Evolutionary conservation across 768 basidiomycete genomes (phyloP).

Genomic region (Kwoniella sp.): DNA sequence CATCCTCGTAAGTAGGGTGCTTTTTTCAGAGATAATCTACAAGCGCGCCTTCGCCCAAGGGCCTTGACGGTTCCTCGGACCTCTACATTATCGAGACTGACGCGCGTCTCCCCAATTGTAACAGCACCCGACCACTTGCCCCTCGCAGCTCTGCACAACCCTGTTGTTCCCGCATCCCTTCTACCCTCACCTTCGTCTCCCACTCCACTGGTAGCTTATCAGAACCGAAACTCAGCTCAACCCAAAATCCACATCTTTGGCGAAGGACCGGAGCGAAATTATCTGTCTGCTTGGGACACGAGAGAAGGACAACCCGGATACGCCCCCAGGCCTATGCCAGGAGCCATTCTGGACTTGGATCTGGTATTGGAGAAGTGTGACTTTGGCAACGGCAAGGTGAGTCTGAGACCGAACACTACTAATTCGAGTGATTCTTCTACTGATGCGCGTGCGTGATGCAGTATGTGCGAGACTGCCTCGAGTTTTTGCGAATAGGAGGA

Average conservation of each 20-base stretch:
- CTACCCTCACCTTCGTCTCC: slow-evolving; percentile 31
- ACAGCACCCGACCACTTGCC: slow-evolving; percentile 51
- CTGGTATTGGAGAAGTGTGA: slow-evolving; percentile 90
- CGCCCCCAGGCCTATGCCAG: slow-evolving; percentile 81
- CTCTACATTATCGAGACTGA: slow-evolving; percentile 1
- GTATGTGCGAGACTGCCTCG: slow-evolving; percentile 97
- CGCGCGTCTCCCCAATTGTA: background rate
- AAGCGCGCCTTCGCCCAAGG: background rate
- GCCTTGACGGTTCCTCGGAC: too few species aligned
- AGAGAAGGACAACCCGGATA: slow-evolving; percentile 62
- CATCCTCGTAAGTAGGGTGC: slow-evolving; percentile 65
- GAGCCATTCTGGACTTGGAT: slow-evolving; percentile 86
- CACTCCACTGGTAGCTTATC: slow-evolving; percentile 40
- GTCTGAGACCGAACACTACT: slow-evolving; percentile 7
- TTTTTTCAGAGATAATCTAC: background rate
- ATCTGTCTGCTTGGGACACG: slow-evolving; percentile 61
- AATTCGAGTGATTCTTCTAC: background rate
- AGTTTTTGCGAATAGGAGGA: slow-evolving; percentile 86
- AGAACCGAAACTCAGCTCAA: slow-evolving; percentile 36
- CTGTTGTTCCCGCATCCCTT: slow-evolving; percentile 49
- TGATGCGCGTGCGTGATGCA: slow-evolving; percentile 51
- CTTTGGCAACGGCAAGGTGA: slow-evolving; percentile 66
- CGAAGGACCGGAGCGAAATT: slow-evolving; percentile 74
- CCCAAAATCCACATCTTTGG: slow-evolving; percentile 67
- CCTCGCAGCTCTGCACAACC: slow-evolving; percentile 48